These are phyloP conservation scores for Athelia sp. DNA, from an alignment of 1,284 basidiomycete genomes.

Conservation along the genomic window DNA sequence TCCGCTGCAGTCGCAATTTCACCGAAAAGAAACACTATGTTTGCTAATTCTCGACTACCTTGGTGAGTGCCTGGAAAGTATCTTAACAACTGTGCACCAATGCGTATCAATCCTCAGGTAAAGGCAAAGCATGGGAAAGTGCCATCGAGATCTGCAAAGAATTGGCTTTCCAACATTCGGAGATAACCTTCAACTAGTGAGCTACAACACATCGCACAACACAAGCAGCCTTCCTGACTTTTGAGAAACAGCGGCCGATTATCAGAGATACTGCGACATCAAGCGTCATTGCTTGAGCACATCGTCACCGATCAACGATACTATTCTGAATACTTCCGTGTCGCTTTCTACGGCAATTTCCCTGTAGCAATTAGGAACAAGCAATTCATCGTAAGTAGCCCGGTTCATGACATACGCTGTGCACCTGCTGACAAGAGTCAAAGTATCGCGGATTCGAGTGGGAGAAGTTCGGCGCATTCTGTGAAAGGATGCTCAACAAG, in stretches of 20 bases:
- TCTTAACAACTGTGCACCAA: conserved; percentile 5
- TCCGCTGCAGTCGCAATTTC: conserved; percentile 91
- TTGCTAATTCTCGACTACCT: conserved; percentile 85
- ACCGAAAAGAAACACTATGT: conserved; percentile 88
- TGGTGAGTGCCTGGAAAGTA: conserved; percentile 38
- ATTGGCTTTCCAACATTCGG: conserved; percentile 78
- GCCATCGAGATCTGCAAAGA: conserved; percentile 94
- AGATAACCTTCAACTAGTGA: conserved; percentile 87
- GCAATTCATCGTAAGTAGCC: conserved; percentile 71
- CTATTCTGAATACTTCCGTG: conserved; percentile 90
- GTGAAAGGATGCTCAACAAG: conserved; percentile 90
- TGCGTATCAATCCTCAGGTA: conserved; percentile 44
- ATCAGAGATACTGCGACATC: conserved; percentile 80
- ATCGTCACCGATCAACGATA: conserved; percentile 81
- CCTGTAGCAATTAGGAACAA: conserved; percentile 80
- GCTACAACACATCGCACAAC: conserved; percentile 19
- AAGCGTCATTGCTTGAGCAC: conserved; percentile 79
- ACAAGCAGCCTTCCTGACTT: conserved; percentile 6
- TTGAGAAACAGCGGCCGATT: conserved; percentile 55
- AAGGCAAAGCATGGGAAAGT: conserved; percentile 95
- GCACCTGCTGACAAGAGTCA: conserved; percentile 6
- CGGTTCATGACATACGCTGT: background rate
- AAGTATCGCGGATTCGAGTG: conserved; percentile 89
- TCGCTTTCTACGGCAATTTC: conserved; percentile 91
- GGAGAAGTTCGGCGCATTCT: conserved; percentile 87